A percentile compares a stretch with the other conserved stretches of the same genome.
phyloP scores from a whole-genome alignment of 805 yeast species.

The Jamesozyma gamospora region DNA sequence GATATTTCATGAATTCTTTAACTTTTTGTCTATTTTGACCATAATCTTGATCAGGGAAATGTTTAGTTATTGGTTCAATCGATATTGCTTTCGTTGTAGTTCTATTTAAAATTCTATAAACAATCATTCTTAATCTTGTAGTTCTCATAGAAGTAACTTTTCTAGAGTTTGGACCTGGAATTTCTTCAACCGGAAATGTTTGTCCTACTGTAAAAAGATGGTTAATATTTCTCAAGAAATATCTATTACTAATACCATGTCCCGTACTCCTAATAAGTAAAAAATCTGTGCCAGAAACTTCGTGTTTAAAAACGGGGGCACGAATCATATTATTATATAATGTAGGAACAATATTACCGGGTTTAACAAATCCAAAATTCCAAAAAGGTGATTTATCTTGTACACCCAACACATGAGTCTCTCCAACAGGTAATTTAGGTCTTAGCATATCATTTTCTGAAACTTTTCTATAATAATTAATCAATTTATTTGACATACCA shows the following conservation, averaged over 20 bases:
- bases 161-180: constrained; percentile 96
- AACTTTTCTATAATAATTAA: constrained; percentile 84
- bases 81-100: constrained; percentile 63
- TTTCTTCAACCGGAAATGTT: constrained; percentile 82
- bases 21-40: constrained; percentile 93
- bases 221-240: constrained; percentile 57
- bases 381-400: constrained; percentile 96
- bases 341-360: constrained; percentile 90
- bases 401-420: constrained; percentile 90
- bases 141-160: constrained; percentile 89
- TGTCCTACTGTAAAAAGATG: constrained; percentile 85
- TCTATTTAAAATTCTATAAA: constrained; percentile 72
- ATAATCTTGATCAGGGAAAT: constrained; percentile 94
- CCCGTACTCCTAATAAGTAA: constrained; percentile 72
- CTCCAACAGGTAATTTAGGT: constrained; percentile 85
- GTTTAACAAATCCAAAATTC: constrained; percentile 95
- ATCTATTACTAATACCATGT: constrained; percentile 61
- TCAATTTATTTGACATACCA: constrained; percentile 92
- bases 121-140: constrained; percentile 87
- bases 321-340: constrained; percentile 82
- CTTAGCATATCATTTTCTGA: constrained; percentile 71
- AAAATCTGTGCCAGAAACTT: constrained; percentile 68
- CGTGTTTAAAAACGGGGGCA: constrained; percentile 90
- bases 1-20: constrained; percentile 97
- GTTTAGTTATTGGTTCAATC: constrained; percentile 79